A percentile compares a stretch with the other conserved stretches of the same genome.
Conservation (phyloP, 2,329 filamentous ascomycete genomes). For the Biscogniauxia sp. region DNA sequence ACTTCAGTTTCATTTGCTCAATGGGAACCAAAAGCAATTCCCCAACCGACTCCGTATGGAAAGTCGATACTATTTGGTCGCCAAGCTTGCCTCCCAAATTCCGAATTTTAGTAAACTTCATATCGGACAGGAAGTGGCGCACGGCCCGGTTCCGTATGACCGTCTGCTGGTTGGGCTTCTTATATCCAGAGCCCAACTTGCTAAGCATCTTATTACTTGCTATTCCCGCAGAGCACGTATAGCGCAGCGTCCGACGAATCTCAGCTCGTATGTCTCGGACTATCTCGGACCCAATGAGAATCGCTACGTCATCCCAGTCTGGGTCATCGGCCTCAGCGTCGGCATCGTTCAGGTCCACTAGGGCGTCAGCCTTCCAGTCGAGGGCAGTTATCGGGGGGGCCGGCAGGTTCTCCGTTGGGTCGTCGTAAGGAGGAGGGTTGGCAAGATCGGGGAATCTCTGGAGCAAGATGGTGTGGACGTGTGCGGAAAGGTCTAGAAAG, state of each 20-base stretch:
- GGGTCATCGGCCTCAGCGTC: conserved; percentile 76
- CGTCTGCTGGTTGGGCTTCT: conserved; percentile 93
- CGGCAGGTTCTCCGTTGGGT: conserved; percentile 69
- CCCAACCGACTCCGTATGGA: conserved; percentile 75
- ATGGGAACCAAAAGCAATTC: conserved; percentile 72
- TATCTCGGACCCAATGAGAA: conserved; percentile 85
- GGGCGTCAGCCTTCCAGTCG: conserved; percentile 80
- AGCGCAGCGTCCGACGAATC: conserved; percentile 69
- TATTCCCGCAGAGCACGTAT: conserved; percentile 89
- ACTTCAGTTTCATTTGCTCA: conserved; percentile 71
- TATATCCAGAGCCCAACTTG: conserved; percentile 86
- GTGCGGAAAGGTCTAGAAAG: conserved; percentile 85
- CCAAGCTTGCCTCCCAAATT: conserved; percentile 95
- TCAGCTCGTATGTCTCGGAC: conserved; percentile 70
- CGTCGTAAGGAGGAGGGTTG: conserved; percentile 68
- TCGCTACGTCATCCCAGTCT: conserved; percentile 94
- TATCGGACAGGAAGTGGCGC: conserved; percentile 72
- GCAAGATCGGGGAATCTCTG: conserved; percentile 73
- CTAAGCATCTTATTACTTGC: conserved; percentile 92
- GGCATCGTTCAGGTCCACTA: conserved; percentile 71
- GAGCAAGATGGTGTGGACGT: conserved; percentile 74
- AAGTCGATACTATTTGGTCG: conserved; percentile 77
- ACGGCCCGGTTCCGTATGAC: conserved; percentile 86
- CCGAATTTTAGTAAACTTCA: conserved; percentile 93
- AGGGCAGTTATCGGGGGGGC: conserved; percentile 66